Base-by-base conservation (phyloP, 2,329 filamentous ascomycete species). In the Colletotrichum sp. region DNA sequence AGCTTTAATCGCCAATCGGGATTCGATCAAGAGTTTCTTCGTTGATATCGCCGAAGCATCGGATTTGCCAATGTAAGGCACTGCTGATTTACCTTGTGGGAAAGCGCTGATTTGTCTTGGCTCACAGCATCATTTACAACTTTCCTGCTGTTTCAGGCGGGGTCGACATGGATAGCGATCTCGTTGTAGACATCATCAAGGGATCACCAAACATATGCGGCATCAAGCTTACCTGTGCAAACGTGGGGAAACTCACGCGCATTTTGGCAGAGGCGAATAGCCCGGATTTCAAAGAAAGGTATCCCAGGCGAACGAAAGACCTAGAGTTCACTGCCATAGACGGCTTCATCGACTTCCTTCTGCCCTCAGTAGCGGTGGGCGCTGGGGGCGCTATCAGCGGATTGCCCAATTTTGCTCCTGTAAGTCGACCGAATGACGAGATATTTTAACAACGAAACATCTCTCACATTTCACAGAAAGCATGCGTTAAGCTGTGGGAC, bases 91-190 rank as follows among this genome's bases (percentile, higher is more conserved):
- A 2, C n/a, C 1, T 52, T 7, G 44, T 8, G 7, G 6, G 7
- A 52, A 22, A 22, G 2, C 44, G 44, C n/a, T 52, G 44, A 52
- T 3, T 1, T 52, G 44, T 52, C 3, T 12, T 22, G 3, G 44
- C 44, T 22, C 44, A 13, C n/a, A 52, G 44, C 44, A 52, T 52
- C 4, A 52, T 52, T 22, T 52, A 52, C 44, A 52, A 52, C n/a
- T 52, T 52, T 52, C 44, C 44, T 3, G 44, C 44, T 13, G 44
- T 52, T 4, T 52, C 44, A 13, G 44, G 44, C 10, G 44, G n/a
- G 44, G 10, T 94, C 3, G 93, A 94, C 81, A 85, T 95, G 26
- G 92, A 93, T 82, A 93, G 91, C 3, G 92, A 91, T 60, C 88
- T 88, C 0, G 91, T 94, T 60, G 84, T 88, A 2, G 82, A 82